Base-by-base conservation (phyloP, 176 grass and related monocot genomes). In the Phragmites australis region DNA sequence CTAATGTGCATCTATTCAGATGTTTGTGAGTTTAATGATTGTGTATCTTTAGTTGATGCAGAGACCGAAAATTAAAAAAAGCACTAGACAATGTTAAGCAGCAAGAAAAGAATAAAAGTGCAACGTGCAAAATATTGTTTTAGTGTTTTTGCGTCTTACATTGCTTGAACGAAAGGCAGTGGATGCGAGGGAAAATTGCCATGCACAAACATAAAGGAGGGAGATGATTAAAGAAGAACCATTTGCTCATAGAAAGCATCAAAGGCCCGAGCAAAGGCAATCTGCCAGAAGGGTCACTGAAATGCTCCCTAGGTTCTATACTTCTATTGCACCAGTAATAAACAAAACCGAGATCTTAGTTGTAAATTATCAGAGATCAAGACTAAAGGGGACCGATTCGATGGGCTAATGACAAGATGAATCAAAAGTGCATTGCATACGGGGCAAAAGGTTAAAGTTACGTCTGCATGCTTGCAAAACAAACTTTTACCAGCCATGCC, bases 161-260 rank as follows among this genome's bases (percentile, higher is more conserved):
- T 60, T 37, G 82, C 29, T 41, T 48, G n/a, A 40, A 47, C 44
- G 27, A 69, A 54, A 77, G 60, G 40, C 21, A 60, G 58, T 70
- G 39, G 59, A 5, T 18, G 50, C 0, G 42, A 68, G 66, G 74
- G 23, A 53, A 68, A 80, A 37, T 46, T 46, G 41, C 18, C 21
- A 29, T 58, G 81, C 52, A 6, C 14, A 68, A 43, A 74, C 60
- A 52, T 46, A 27, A 44, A 74, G 19, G 51, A 41, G 15, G 29
- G 51, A 31, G 8, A 21, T 32, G 74, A 52, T 60, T 80, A 84
- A 88, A 88, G 44, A 68, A 67, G 56, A 52, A 1, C 11, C 83
- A 85, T 79, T 71, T 72, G 75, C 68, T 58, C 86, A 74, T 67
- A 40, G 45, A 83, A 88, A 88, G 69, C 60, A 74, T 65, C 75